Conservation (phyloP, 108 stramenopile genomes). For the Nitzschia sp. region DNA sequence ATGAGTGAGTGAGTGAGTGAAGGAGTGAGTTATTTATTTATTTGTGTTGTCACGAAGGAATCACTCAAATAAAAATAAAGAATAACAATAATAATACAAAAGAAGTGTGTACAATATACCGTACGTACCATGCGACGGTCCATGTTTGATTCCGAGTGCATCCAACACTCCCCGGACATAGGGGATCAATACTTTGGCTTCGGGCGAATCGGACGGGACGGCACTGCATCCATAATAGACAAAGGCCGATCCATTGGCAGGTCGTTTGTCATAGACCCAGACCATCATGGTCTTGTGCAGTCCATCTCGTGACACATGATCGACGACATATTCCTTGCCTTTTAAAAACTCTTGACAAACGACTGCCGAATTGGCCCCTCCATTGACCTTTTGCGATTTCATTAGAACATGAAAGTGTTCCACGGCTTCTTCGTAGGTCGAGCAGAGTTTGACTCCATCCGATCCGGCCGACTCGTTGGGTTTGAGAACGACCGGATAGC, state of each 20-base stretch:
- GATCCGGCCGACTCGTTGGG: constrained; percentile 92
- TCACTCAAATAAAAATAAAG: too few species aligned
- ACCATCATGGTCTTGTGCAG: constrained; percentile 78
- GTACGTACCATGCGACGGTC: constrained; percentile 47
- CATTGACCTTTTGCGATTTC: constrained; percentile 49
- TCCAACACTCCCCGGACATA: constrained; percentile 58
- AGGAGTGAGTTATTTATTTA: too few species aligned
- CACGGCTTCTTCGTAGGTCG: constrained; percentile 50
- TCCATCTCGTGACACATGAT: constrained; percentile 71
- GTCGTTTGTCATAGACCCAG: constrained; percentile 93
- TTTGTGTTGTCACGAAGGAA: too few species aligned
- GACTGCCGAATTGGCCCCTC: constrained; percentile 39
- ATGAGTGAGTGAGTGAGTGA: too few species aligned
- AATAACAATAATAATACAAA: too few species aligned
- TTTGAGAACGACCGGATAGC: constrained; percentile 87
- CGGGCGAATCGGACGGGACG: constrained; percentile 45
- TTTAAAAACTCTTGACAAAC: constrained; percentile 58
- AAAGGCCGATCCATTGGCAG: constrained; percentile 76
- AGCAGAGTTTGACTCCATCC: constrained; percentile 60
- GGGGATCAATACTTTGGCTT: constrained; percentile 50
- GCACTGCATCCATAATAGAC: constrained; percentile 66
- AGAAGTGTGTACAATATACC: too few species aligned
- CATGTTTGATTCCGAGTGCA: constrained; percentile 46
- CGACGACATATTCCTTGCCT: constrained; percentile 76
- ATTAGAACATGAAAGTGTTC: constrained; percentile 57